Conservation (phyloP, 768 basidiomycete genomes). For the Pulveroboletus ravenelii region DNA sequence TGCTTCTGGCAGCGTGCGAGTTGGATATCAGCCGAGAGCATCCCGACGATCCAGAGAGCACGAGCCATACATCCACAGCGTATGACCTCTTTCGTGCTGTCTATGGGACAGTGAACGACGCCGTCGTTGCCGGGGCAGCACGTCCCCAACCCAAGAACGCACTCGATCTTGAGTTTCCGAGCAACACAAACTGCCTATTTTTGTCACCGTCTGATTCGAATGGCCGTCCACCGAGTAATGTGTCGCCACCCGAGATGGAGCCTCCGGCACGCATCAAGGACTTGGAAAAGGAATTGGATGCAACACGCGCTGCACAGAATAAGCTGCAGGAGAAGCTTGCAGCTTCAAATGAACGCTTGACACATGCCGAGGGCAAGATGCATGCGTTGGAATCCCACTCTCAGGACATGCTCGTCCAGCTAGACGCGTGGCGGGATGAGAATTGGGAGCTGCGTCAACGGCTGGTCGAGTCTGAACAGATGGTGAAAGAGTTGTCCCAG, state of each 20-base stretch:
- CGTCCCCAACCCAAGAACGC: conserved; percentile 16
- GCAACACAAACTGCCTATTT: background rate
- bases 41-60: conserved; percentile 17
- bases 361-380: conserved; percentile 13
- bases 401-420: conserved; percentile 12
- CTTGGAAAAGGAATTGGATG: conserved; percentile 24
- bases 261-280: conserved; percentile 12
- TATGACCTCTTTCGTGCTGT: conserved; percentile 29
- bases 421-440: conserved; percentile 20
- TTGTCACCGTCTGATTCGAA: conserved; percentile 1
- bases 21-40: conserved; percentile 30
- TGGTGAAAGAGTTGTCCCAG: conserved; percentile 14
- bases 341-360: conserved; percentile 11
- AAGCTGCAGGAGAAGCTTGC: conserved; percentile 19
- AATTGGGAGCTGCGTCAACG: conserved; percentile 22
- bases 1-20: conserved; percentile 31
- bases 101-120: conserved; percentile 24
- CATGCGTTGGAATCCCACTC: conserved; percentile 20
- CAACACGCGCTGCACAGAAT: conserved; percentile 11
- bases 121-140: conserved; percentile 14
- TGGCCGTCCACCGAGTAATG: background rate
- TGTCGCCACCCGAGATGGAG: background rate
- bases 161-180: conserved; percentile 26
- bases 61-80: conserved; percentile 18
- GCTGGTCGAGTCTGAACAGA: conserved; percentile 21